Conservation (phyloP, 306 rosid species). For the Castanea mollissima region DNA sequence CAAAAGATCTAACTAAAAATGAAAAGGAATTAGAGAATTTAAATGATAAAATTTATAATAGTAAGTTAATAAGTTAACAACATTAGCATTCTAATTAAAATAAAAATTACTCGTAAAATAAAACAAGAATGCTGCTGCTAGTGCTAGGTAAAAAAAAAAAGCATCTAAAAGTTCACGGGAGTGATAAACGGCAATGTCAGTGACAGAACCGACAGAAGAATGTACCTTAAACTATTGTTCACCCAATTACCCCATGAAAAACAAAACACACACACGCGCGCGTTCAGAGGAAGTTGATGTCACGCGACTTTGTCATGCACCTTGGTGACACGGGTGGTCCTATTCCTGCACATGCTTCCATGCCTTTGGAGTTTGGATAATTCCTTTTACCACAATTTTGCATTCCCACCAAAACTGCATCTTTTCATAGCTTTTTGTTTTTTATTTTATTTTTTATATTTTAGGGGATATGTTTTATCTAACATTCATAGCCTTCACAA, state of each 20-base stretch:
- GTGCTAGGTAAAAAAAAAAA: no score
- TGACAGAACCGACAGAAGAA: not conserved
- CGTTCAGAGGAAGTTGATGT: not conserved
- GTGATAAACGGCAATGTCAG: not conserved
- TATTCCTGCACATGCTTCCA: conserved; percentile 7
- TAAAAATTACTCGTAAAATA: no score
- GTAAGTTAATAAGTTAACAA: no score
- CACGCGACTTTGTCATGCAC: conserved; percentile 14
- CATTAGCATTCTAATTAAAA: no score
- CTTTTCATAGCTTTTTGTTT: not conserved
- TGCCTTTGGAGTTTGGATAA: no score
- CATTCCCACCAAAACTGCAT: not conserved
- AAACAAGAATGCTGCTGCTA: not conserved
- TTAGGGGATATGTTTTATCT: no score
- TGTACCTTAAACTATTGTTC: not conserved
- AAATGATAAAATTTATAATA: no score
- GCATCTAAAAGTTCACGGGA: not conserved
- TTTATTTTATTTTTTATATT: not conserved
- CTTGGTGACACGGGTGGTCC: conserved; percentile 8
- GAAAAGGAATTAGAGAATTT: no score
- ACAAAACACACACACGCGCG: not conserved
- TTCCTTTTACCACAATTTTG: not conserved
- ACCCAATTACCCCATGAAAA: no score
- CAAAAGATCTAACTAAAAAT: no score
- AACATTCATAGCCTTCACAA: no score